A percentile compares a stretch with the other conserved stretches of the same genome.
phyloP scores from a whole-genome alignment of 106 monocot species.

The Xerophyta viscosa region DNA sequence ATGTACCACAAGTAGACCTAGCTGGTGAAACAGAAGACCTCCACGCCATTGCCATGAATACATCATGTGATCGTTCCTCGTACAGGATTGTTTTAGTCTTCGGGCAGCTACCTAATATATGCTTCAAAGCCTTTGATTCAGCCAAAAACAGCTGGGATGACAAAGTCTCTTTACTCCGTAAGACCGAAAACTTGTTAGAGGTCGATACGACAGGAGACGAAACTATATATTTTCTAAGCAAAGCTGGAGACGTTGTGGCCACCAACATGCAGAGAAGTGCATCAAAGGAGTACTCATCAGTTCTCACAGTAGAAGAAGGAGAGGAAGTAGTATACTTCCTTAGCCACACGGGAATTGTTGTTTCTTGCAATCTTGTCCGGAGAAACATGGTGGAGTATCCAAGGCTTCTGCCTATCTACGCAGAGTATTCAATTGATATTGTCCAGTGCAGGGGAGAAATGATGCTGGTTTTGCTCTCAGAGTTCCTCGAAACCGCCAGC shows the following conservation, averaged over 20 bases:
- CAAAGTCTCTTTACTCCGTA: conserved; percentile 18
- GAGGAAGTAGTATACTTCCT: conserved; percentile 60
- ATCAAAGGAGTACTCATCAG: conserved; percentile 71
- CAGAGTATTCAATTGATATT: conserved; percentile 69
- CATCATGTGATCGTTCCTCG: conserved; percentile 7
- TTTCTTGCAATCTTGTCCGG: conserved; percentile 39
- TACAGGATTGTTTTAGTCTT: conserved; percentile 49
- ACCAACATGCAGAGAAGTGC: conserved; percentile 79
- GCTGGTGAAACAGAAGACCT: conserved; percentile 12
- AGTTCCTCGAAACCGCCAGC: conserved; percentile 68
- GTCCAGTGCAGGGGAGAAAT: conserved; percentile 50
- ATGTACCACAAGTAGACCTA: conserved; percentile 20
- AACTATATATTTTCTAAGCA: conserved; percentile 69
- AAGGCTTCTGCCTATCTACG: conserved; percentile 47
- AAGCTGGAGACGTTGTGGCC: conserved; percentile 73
- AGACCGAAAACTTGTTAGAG: conserved; percentile 10
- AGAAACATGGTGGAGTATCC: conserved; percentile 41
- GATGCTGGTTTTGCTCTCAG: conserved; percentile 51
- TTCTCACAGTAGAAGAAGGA: conserved; percentile 36
- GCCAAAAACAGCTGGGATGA: conserved; percentile 38
- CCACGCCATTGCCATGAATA: conserved; percentile 66
- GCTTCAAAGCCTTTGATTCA: conserved; percentile 42
- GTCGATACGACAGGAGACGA: conserved; percentile 17
- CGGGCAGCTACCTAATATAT: conserved; percentile 43
- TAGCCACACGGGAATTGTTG: conserved; percentile 47